Percentiles rank a stretch among this genome's conserved stretches.
phyloP scores from a whole-genome alignment of 768 basidiomycete species.

The Auriscalpium orientale region DNA sequence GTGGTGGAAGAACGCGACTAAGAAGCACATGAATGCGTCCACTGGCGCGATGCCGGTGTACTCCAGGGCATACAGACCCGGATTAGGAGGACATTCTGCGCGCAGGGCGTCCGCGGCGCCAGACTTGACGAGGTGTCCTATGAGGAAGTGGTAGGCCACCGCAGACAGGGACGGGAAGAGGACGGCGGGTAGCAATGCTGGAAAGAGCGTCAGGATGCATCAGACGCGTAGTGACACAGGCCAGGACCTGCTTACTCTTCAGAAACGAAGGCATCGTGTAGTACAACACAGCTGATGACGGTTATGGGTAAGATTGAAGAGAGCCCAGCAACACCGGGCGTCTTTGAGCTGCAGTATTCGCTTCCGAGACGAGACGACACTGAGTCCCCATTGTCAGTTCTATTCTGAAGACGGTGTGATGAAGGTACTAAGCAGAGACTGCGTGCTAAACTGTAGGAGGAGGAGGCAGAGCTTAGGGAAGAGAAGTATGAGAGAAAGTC shows the following conservation, averaged over 20 bases:
- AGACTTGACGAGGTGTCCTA: constrained; percentile 8
- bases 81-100: constrained; percentile 7
- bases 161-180: constrained; percentile 7
- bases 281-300: too few species aligned
- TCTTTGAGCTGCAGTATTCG: too few species aligned
- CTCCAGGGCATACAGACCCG: constrained; percentile 5
- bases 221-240: too few species aligned
- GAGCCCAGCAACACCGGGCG: too few species aligned
- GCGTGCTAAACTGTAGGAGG: too few species aligned
- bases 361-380: too few species aligned
- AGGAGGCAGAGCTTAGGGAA: too few species aligned
- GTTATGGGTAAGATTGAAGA: too few species aligned
- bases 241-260: not conserved
- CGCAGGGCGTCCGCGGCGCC: not conserved
- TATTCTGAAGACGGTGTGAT: too few species aligned
- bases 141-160: constrained; percentile 3
- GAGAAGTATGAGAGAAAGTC: too few species aligned
- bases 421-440: too few species aligned
- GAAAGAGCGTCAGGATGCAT: not conserved
- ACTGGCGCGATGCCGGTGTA: constrained; percentile 4
- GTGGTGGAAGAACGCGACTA: constrained; percentile 12
- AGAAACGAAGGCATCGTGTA: not conserved
- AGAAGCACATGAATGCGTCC: constrained; percentile 3
- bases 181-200: constrained; percentile 6
- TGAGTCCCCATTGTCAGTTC: too few species aligned